These are phyloP conservation scores for Eleusine indica DNA, from an alignment of 176 grass and related monocot species.

Conservation along the genomic window DNA sequence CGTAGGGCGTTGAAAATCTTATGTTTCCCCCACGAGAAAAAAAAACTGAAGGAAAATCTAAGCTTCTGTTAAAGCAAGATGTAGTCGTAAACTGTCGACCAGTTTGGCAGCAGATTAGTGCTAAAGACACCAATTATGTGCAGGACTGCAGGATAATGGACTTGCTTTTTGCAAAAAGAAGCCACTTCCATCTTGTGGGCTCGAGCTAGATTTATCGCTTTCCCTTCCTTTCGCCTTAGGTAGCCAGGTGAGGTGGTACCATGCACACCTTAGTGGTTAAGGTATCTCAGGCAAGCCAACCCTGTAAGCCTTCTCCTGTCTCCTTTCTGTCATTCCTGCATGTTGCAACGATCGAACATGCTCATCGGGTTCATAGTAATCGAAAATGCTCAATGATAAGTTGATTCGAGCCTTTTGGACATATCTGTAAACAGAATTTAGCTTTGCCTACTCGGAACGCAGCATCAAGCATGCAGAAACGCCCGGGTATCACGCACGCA, in stretches of 20 bases:
- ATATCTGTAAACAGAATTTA: background rate
- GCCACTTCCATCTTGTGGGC: slow-evolving; percentile 31
- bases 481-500: background rate
- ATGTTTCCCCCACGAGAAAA: background rate
- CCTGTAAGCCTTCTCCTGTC: background rate
- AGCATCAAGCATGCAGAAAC: slow-evolving; percentile 10
- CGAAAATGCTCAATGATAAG: background rate
- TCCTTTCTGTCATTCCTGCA: slow-evolving; percentile 38
- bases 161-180: slow-evolving; percentile 48
- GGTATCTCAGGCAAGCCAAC: slow-evolving; percentile 43
- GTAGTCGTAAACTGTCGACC: background rate
- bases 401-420: slow-evolving; percentile 38
- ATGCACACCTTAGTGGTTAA: slow-evolving; percentile 53
- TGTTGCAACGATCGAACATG: background rate
- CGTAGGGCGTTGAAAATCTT: background rate
- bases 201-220: slow-evolving; percentile 12
- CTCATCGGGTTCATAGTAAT: background rate
- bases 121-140: slow-evolving; percentile 30
- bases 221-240: background rate
- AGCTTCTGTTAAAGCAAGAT: slow-evolving; percentile 6
- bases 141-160: slow-evolving; percentile 24
- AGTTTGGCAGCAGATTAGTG: slow-evolving; percentile 32
- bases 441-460: slow-evolving; percentile 26
- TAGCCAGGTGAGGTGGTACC: slow-evolving; percentile 30
- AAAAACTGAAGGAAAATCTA: background rate